These are phyloP conservation scores for Vicia villosa DNA, from an alignment of 306 rosid species.

Conservation along the genomic window DNA sequence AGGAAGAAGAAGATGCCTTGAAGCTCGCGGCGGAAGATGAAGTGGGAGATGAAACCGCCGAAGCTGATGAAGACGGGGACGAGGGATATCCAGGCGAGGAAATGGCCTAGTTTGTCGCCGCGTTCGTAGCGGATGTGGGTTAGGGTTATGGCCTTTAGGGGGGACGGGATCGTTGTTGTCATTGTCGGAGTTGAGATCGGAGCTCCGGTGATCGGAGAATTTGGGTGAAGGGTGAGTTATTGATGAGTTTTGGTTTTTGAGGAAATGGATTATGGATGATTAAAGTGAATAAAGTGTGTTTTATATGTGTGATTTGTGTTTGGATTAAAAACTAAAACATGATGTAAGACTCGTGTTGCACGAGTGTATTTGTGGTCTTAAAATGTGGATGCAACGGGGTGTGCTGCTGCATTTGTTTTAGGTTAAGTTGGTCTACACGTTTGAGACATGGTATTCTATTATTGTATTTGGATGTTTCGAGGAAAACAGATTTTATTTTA, in stretches of 20 bases:
- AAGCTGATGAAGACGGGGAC: slow-evolving; percentile 84
- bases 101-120: slow-evolving; percentile 77
- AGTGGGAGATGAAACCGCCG: slow-evolving; percentile 84
- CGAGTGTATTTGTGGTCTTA: too few species aligned
- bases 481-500: too few species aligned
- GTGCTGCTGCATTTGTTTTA: too few species aligned
- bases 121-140: slow-evolving; percentile 75
- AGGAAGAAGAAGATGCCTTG: slow-evolving; percentile 80
- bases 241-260: not conserved
- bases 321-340: too few species aligned
- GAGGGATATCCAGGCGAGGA: slow-evolving; percentile 85
- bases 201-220: not conserved
- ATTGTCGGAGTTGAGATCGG: not conserved
- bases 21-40: slow-evolving; percentile 92
- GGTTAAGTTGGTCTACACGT: too few species aligned
- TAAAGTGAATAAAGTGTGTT: too few species aligned
- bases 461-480: too few species aligned
- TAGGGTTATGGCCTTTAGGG: slow-evolving; percentile 74
- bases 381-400: too few species aligned
- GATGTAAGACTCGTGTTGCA: too few species aligned
- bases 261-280: not conserved
- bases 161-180: slow-evolving; percentile 30
- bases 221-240: not conserved
- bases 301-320: too few species aligned
- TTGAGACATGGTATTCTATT: too few species aligned